Conservation (phyloP, 2,329 filamentous ascomycete species). For the Tricladium varicosporioides region DNA sequence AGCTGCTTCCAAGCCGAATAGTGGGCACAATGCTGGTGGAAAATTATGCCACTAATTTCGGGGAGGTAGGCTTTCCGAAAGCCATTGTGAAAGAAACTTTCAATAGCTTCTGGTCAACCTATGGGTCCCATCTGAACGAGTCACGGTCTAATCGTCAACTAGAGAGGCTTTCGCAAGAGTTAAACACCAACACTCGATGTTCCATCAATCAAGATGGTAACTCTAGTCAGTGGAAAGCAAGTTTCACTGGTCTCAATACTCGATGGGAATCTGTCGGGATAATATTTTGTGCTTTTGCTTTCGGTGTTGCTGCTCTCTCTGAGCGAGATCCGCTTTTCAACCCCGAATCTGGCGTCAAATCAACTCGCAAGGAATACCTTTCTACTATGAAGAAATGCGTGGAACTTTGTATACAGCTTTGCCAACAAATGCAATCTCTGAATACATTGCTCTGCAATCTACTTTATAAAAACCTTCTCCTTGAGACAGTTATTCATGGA, state of each 20-base stretch:
- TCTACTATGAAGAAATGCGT: slow-evolving; percentile 14
- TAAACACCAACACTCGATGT: slow-evolving; percentile 9
- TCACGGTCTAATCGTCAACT: slow-evolving; percentile 4
- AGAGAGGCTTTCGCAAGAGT: slow-evolving; percentile 8
- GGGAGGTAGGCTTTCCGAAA: slow-evolving; percentile 13
- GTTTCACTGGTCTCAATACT: slow-evolving; percentile 14
- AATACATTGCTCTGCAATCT: slow-evolving; percentile 13
- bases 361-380: slow-evolving; percentile 1
- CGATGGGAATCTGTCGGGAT: slow-evolving; percentile 21
- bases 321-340: slow-evolving; percentile 11
- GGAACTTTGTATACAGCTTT: slow-evolving; percentile 18
- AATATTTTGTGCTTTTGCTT: slow-evolving; percentile 12
- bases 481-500: slow-evolving; percentile 19
- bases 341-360: background rate
- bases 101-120: slow-evolving; percentile 6
- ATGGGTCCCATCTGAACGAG: slow-evolving; percentile 2
- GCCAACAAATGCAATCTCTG: slow-evolving; percentile 9
- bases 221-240: slow-evolving; percentile 12
- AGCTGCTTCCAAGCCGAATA: slow-evolving; percentile 5
- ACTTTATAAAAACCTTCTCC: slow-evolving; percentile 18
- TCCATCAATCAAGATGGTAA: slow-evolving; percentile 1
- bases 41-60: background rate
- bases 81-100: slow-evolving; percentile 5
- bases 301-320: slow-evolving; percentile 1
- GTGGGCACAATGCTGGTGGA: slow-evolving; percentile 8